Evolutionary conservation across 345 rosid species (phyloP), one percentile per base, ranked within the genome.

Genomic region (Gossypioides kirkii): DNA sequence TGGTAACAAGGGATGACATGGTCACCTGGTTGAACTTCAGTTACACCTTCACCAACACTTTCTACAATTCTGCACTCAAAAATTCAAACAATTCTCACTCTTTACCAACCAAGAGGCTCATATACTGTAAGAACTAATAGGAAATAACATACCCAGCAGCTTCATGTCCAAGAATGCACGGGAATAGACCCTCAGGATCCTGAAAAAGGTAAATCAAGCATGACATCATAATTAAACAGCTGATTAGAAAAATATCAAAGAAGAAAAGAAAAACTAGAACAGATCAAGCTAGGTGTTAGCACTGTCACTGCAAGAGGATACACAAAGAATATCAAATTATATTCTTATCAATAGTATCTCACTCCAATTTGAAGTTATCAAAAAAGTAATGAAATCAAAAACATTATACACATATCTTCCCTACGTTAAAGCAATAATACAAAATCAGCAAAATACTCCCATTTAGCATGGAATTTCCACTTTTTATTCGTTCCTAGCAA

Each of bases 131-230:
- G 68, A 49, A 73, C 71, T 49, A 17, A 62, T 23, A 47, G 17
- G 22, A 25, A 49, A 70, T 14, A 46, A 71, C 77, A 41, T 86
- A 95, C 99, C 98, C 98, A 72, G 98, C 97, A 83, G 99, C 99
- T 70, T 95, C 99, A 45, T 92, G 99, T 74, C 99, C 99, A 18
- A 95, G 96, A 76, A 94, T 90, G 76, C 99, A 92, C 0, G 98
- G 99, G 80, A 94, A 94, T 45, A 93, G 89, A 68, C 97, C 96
- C 81, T 95, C 99, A 46, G 98, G 97, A 82, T 91, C 99, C 98
- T 93, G 76, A 42, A 82, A 55, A 16, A 78, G 55, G 50, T 6
- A 76, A 73, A 73, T 64, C 36, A 77, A 65, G 41, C 42, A 42
- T 61, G 62, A 69, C 41, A 16, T 14, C 36, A 47, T 26, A 41